phyloP scores from a whole-genome alignment of 768 basidiomycete genomes.

The Hericium coralloides region DNA sequence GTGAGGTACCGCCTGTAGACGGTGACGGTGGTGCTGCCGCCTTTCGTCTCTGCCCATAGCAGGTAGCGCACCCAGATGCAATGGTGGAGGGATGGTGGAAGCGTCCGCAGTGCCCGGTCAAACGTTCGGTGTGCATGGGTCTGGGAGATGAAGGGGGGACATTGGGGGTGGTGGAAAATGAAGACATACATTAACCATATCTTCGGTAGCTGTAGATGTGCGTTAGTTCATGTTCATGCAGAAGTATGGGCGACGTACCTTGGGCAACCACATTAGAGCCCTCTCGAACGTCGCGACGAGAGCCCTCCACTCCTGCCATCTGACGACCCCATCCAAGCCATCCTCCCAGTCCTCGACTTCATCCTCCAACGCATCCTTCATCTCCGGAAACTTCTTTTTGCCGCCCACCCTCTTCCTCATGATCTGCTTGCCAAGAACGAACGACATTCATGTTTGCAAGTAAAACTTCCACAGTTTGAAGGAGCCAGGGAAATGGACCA shows the following conservation, averaged over 20 bases:
- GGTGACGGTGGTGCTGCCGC: conserved; percentile 67
- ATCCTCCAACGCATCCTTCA: conserved; percentile 84
- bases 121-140: conserved; percentile 92
- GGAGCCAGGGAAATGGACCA: conserved; percentile 77
- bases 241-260: conserved; percentile 40
- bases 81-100: conserved; percentile 86
- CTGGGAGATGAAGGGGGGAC: conserved; percentile 74
- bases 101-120: conserved; percentile 87
- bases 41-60: conserved; percentile 80
- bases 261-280: conserved; percentile 90
- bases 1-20: conserved; percentile 87
- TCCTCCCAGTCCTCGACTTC: conserved; percentile 83
- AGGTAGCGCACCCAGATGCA: conserved; percentile 93
- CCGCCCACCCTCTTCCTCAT: conserved; percentile 75
- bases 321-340: conserved; percentile 80
- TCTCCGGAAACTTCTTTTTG: conserved; percentile 85
- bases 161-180: conserved; percentile 81
- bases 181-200: conserved; percentile 93
- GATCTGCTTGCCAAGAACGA: conserved; percentile 72
- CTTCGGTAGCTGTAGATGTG: conserved; percentile 62
- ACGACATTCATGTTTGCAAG: conserved; percentile 71
- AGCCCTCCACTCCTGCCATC: conserved; percentile 92
- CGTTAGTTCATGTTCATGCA: neutral
- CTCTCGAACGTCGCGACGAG: conserved; percentile 87
- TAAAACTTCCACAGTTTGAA: conserved; percentile 98